phyloP scores from a whole-genome alignment of 306 rosid species.

The Abrus pulchellus region DNA sequence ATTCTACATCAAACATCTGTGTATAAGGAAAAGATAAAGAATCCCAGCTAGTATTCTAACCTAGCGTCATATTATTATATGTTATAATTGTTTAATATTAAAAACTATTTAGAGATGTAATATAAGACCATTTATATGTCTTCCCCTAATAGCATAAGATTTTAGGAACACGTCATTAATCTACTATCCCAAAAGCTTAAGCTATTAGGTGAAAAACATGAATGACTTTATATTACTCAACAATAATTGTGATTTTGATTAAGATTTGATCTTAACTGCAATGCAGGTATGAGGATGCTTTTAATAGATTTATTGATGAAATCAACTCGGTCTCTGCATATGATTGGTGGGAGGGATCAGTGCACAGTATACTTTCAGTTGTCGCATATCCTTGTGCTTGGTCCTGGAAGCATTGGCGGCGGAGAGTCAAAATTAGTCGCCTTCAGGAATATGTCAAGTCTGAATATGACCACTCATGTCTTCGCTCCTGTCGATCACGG shows the following conservation, averaged over 20 bases:
- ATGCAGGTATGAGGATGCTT: conserved; percentile 94
- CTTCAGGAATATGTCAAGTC: conserved; percentile 97
- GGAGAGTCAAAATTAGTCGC: conserved; percentile 82
- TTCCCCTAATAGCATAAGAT: conserved; percentile 14
- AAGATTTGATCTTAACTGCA: conserved; percentile 44
- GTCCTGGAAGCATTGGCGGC: conserved; percentile 99
- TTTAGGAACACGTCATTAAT: conserved; percentile 24
- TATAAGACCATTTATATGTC: conserved; percentile 26
- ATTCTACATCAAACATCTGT: conserved; percentile 33
- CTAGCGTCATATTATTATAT: conserved; percentile 27
- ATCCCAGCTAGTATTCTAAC: conserved; percentile 22
- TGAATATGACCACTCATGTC: conserved; percentile 95
- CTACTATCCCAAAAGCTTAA: conserved; percentile 12
- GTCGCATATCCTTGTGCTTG: conserved; percentile 98
- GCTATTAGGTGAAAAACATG: conserved; percentile 6
- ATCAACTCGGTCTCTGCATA: conserved; percentile 94
- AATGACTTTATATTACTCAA: conserved; percentile 16
- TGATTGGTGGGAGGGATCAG: conserved; percentile 99
- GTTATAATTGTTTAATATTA: neutral
- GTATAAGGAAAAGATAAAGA: conserved; percentile 15
- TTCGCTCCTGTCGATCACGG: conserved; percentile 95
- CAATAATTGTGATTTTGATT: conserved; percentile 32
- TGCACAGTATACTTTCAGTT: conserved; percentile 91
- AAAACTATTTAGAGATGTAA: neutral
- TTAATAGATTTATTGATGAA: conserved; percentile 96